Evolutionary conservation across 2,329 filamentous ascomycete species (phyloP), one percentile per base, ranked within the genome.

Genomic region (Alternaria consortialis): DNA sequence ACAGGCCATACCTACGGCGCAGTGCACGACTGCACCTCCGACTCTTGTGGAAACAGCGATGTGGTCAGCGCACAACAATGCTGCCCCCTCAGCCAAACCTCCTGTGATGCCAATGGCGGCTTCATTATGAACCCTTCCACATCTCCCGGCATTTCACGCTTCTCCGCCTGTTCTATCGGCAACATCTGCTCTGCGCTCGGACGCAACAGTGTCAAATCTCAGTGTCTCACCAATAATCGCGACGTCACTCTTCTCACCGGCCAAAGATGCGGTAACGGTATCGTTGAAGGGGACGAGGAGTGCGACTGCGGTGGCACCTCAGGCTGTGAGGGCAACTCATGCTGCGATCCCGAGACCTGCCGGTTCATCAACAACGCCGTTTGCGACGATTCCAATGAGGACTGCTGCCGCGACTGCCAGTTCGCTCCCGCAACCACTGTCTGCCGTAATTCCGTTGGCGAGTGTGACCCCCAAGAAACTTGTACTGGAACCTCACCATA

Each of bases 101-200:
- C 81, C 0, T 99, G 95, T 77, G 84, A 96, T 77, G 95, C 95
- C 23, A 82, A 84, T 42, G 90, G 87, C n/a, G 80, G 85, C 61
- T 99, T 88, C 80, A 93, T 99, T 79, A 99, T 99, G 95, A 98
- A 98, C 76, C 95, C 95, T 0, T 95, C 91, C 11, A 95, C 94
- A 1, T 86, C 85, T 12, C 77, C 83, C 8, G 86, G 87, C 58
- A 92, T 97, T 75, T 90, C 85, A 1, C 82, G 85, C 42, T 99
- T 99, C 80, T 97, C 93, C 1, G 86, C 90, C 2, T 99, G 95
- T 82, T 91, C 89, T 25, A 86, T 99, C 67, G 95, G 95, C 65
- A 98, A 98, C 74, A 92, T 99, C 62, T 99, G 95, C 82, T 91
- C 91, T 6, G 93, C 92, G 31, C 84, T 99, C 65, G 88, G 87